Base-by-base conservation (phyloP, 2,329 filamentous ascomycete genomes). In the Cladosporium halotolerans region DNA sequence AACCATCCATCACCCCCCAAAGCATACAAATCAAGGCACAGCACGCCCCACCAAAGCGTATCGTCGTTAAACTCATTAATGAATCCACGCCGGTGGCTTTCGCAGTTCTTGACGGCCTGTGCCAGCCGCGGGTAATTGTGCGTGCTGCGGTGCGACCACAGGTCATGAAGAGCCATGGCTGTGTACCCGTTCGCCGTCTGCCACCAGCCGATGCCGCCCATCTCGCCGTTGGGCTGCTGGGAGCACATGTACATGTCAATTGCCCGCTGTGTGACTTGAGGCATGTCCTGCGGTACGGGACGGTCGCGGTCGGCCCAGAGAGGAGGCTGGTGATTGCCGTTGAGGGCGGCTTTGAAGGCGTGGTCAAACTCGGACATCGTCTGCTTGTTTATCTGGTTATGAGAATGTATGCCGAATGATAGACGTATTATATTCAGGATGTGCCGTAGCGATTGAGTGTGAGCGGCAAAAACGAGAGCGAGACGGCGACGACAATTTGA, bases 171-270 rank as follows among this genome's bases (percentile, higher is more conserved):
- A 19, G 61, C 61, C 23, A 64, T 62, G 13, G 62, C 63, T 4
- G 62, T 64, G 53, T 64, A 66, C n/a, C 56, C 63, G 39, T 66
- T 66, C 23, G 62, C 63, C 9, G 55, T 57, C 48, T 65, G 63
- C 63, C 63, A 66, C 56, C 62, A 66, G 9, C 63, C 62, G 18
- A 66, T 63, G 34, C 62, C 62, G 42, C 55, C 55, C 32, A 65
- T 62, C 31, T 57, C 56, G 42, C 63, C 63, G 23, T 58, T 57
- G 8, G 55, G 54, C 23, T 58, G 45, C 11, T 55, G 46, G 2
- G 62, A 63, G 9, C 57, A 46, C 34, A 65, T 52, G 49, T 56
- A 61, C 18, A 59, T 57, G 47, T 63, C 57, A 33, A 65, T 63
- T 9, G 58, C 58, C 9, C 50, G 50, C 48, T 64, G 62, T 6